Conservation (phyloP, 1,284 basidiomycete genomes). For the Anthracocystis setariae region DNA sequence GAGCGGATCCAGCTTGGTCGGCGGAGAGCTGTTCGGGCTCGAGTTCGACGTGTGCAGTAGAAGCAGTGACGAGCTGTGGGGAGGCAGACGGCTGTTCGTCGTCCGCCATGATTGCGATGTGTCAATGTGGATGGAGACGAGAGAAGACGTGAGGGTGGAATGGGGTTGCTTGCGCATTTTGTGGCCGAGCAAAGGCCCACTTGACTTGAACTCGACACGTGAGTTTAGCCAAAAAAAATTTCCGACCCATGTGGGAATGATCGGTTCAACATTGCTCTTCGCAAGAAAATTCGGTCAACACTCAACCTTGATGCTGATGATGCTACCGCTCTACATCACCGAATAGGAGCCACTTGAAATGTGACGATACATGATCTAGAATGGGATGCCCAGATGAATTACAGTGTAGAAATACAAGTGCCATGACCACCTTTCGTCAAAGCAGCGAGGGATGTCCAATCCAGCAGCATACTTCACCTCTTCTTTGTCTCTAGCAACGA, state of each 20-base stretch:
- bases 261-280: conserved; percentile 1
- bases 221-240: conserved; percentile 14
- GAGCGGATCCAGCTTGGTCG: not conserved
- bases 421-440: too few relatives aligned
- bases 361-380: too few relatives aligned
- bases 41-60: conserved; percentile 7
- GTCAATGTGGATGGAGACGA: not conserved
- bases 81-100: conserved; percentile 19
- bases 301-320: too few relatives aligned
- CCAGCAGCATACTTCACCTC: not conserved
- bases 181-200: not conserved
- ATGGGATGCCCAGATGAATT: not conserved
- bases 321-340: not conserved
- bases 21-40: conserved; percentile 1
- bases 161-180: not conserved
- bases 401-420: not conserved
- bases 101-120: conserved; percentile 28
- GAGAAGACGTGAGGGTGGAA: not conserved
- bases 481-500: conserved; percentile 33
- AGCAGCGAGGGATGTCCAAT: too few relatives aligned
- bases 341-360: too few relatives aligned
- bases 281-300: not conserved
- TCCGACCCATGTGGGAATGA: not conserved
- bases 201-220: conserved; percentile 19
- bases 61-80: conserved; percentile 6